Percentiles rank a stretch among this genome's conserved stretches.
Conservation (phyloP, 768 basidiomycete genomes). For the Tulasnella sp. region DNA sequence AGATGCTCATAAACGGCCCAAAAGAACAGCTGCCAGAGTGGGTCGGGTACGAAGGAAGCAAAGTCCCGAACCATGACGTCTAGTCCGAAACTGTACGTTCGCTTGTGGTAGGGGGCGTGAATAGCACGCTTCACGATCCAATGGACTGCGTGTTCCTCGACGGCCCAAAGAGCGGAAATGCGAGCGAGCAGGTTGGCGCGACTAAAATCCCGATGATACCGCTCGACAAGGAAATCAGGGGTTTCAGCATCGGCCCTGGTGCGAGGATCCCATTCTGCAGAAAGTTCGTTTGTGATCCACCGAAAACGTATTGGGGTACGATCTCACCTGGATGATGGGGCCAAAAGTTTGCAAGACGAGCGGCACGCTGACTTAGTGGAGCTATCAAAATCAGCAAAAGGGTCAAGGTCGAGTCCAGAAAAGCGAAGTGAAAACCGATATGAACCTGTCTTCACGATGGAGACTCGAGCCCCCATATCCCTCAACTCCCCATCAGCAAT, state of each 20-base stretch:
- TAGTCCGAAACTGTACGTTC: constrained; percentile 10
- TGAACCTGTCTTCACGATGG: constrained; percentile 4
- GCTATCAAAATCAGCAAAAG: neutral
- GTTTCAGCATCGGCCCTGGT: neutral
- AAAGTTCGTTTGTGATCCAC: neutral
- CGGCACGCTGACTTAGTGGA: neutral
- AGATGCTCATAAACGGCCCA: constrained; percentile 8
- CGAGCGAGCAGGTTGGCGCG: constrained; percentile 12
- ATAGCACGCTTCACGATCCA: constrained; percentile 11
- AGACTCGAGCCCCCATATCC: constrained; percentile 12
- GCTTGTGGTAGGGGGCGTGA: constrained; percentile 10
- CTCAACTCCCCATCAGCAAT: constrained; percentile 6
- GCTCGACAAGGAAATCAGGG: neutral
- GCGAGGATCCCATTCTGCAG: neutral
- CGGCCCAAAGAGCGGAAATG: constrained; percentile 14
- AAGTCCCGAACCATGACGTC: constrained; percentile 7
- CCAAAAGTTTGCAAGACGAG: neutral
- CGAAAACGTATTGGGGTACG: no score
- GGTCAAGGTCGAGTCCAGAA: neutral
- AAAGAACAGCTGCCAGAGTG: neutral
- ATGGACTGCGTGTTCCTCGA: constrained; percentile 15
- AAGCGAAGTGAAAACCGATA: neutral
- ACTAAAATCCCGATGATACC: neutral
- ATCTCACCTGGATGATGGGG: neutral
- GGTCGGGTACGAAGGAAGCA: neutral